Conservation (phyloP, 495 filamentous ascomycete genomes). For the Lentithecium fluviatile region DNA sequence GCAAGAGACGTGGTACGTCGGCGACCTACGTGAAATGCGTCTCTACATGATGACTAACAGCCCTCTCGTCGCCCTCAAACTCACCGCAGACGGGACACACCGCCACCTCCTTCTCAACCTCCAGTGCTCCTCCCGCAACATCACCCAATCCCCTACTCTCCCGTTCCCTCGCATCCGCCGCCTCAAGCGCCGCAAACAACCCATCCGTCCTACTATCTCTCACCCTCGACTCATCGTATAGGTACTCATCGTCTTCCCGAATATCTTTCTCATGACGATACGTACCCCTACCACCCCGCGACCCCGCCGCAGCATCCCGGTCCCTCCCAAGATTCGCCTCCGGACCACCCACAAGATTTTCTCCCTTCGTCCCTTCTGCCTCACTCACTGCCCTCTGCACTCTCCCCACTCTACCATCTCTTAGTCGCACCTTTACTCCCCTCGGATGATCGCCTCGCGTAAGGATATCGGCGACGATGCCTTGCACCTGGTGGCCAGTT, state of each 20-base stretch:
- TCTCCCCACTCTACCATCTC: constrained; percentile 65
- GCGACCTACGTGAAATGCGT: constrained; percentile 49
- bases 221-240: constrained; percentile 16
- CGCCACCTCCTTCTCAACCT: constrained; percentile 27
- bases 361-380: constrained; percentile 28
- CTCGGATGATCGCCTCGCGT: constrained; percentile 71
- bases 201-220: constrained; percentile 24
- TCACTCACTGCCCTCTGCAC: constrained; percentile 55
- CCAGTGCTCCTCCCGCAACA: not conserved
- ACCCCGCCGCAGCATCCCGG: constrained; percentile 7
- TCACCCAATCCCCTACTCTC: constrained; percentile 14
- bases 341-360: constrained; percentile 23
- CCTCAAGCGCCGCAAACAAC: constrained; percentile 22
- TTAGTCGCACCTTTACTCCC: constrained; percentile 71
- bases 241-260: constrained; percentile 27
- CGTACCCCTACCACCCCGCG: constrained; percentile 1
- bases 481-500: constrained; percentile 64
- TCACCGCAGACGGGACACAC: constrained; percentile 59
- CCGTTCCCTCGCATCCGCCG: not conserved
- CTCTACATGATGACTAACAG: constrained; percentile 60
- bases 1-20: too few relatives aligned
- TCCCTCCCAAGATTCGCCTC: constrained; percentile 34
- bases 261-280: constrained; percentile 25
- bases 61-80: constrained; percentile 60
- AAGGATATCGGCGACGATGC: constrained; percentile 59